phyloP scores from a whole-genome alignment of 257 asterid species.

The Solanum chmielewskii region DNA sequence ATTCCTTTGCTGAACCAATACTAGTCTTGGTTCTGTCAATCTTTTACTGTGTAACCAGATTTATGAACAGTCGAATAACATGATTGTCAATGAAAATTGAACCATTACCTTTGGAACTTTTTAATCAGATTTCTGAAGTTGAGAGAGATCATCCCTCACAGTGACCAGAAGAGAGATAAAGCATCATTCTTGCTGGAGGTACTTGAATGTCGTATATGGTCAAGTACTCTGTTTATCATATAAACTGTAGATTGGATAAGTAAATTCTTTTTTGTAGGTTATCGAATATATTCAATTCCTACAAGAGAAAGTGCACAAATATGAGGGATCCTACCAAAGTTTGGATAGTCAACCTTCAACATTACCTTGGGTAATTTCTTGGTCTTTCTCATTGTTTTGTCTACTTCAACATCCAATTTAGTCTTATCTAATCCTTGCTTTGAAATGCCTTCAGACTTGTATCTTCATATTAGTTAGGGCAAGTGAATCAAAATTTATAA shows the following conservation, averaged over 20 bases:
- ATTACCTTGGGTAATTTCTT: slow-evolving; percentile 51
- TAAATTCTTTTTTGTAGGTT: slow-evolving; percentile 37
- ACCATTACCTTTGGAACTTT: background rate
- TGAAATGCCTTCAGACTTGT: background rate
- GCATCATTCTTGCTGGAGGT: slow-evolving; percentile 96
- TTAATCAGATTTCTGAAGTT: slow-evolving; percentile 67
- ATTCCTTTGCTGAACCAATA: background rate
- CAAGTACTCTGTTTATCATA: background rate
- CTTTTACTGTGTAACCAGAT: background rate
- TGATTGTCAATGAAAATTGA: background rate
- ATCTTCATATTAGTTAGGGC: background rate
- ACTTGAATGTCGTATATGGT: background rate
- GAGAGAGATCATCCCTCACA: slow-evolving; percentile 79
- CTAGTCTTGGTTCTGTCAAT: background rate
- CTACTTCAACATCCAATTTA: background rate
- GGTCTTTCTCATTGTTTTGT: background rate
- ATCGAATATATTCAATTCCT: slow-evolving; percentile 81
- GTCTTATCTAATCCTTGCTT: background rate
- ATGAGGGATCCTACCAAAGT: slow-evolving; percentile 51
- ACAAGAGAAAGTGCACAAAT: slow-evolving; percentile 78
- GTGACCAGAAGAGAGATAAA: slow-evolving; percentile 96
- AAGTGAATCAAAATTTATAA: background rate
- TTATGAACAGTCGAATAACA: background rate
- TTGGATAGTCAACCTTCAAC: slow-evolving; percentile 65
- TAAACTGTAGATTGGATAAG: background rate